Conservation (phyloP, 768 basidiomycete species). For the Tricholoma sp. region DNA sequence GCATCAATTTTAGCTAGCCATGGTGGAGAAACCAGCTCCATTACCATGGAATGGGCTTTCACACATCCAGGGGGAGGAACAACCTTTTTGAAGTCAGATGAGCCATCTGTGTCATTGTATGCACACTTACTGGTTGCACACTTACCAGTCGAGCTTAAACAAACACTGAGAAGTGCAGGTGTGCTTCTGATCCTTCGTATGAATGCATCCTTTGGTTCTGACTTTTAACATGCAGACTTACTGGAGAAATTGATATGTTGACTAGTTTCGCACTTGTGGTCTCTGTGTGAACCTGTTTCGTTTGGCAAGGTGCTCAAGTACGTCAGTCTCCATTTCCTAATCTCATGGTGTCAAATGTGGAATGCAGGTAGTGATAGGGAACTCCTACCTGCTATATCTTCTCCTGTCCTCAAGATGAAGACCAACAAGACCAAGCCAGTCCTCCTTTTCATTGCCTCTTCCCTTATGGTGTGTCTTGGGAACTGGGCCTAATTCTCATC, state of each 20-base stretch:
- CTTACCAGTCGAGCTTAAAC: conserved; percentile 70
- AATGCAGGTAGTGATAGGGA: conserved; percentile 53
- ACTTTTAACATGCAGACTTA: conserved; percentile 46
- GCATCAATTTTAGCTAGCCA: conserved; percentile 43
- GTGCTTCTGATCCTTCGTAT: conserved; percentile 12
- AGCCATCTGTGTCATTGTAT: conserved; percentile 63
- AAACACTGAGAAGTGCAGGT: conserved; percentile 67
- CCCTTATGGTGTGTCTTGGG: conserved; percentile 60
- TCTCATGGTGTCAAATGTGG: background rate
- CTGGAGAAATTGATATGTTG: conserved; percentile 63
- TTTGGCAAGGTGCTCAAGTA: conserved; percentile 78
- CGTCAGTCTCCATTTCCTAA: conserved; percentile 8
- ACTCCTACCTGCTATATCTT: conserved; percentile 83
- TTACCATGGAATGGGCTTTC: conserved; percentile 29
- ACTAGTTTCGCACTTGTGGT: conserved; percentile 75
- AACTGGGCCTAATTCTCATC: conserved; percentile 83
- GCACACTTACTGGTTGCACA: too few species aligned
- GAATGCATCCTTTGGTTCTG: background rate
- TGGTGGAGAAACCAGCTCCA: conserved; percentile 57
- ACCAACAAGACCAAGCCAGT: conserved; percentile 26
- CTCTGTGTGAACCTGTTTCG: conserved; percentile 71
- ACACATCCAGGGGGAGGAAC: conserved; percentile 34
- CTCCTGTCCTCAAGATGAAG: conserved; percentile 52
- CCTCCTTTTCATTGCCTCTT: conserved; percentile 61
- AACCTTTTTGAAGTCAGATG: conserved; percentile 69